phyloP scores from a whole-genome alignment of 2,329 filamentous ascomycete genomes.

The Penicillium sp. region DNA sequence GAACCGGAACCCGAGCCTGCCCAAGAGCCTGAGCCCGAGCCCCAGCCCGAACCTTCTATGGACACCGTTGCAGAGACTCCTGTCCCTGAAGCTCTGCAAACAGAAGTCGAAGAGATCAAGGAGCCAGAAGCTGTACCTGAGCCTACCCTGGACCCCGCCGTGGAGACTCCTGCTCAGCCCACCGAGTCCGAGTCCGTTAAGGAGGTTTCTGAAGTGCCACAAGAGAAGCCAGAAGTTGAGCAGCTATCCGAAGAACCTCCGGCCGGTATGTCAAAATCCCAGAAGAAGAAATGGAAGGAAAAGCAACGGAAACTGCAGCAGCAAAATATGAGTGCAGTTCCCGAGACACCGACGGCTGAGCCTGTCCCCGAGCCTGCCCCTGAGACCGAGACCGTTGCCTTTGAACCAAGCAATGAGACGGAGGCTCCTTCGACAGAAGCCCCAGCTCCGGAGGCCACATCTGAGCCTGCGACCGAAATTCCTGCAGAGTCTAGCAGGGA shows the following conservation, averaged over 20 bases:
- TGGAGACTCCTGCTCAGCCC: not conserved
- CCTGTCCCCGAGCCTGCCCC: not conserved
- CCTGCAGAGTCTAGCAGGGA: conserved; percentile 1
- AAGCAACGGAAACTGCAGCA: not conserved
- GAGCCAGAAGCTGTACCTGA: not conserved
- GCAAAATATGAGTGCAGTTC: conserved; percentile 1
- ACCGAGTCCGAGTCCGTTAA: not conserved
- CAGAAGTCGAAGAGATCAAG: not conserved
- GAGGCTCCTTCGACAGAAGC: not conserved
- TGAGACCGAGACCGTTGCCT: conserved; percentile 6
- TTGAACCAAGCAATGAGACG: not conserved
- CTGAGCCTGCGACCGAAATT: not conserved
- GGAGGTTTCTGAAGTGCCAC: not conserved
- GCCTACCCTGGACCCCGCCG: not conserved
- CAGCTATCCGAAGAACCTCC: conserved; percentile 1
- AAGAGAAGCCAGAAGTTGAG: not conserved
- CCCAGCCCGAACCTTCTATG: not conserved
- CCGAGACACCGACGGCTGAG: not conserved
- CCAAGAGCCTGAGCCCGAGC: not conserved
- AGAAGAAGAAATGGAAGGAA: conserved; percentile 3
- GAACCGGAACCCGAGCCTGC: not conserved
- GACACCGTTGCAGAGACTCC: not conserved
- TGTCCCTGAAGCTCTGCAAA: not conserved
- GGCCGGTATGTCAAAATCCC: not conserved
- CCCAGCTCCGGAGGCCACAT: not conserved